Evolutionary conservation across 305 asterid genomes (phyloP).

Genomic region (Fraxinus nigra): DNA sequence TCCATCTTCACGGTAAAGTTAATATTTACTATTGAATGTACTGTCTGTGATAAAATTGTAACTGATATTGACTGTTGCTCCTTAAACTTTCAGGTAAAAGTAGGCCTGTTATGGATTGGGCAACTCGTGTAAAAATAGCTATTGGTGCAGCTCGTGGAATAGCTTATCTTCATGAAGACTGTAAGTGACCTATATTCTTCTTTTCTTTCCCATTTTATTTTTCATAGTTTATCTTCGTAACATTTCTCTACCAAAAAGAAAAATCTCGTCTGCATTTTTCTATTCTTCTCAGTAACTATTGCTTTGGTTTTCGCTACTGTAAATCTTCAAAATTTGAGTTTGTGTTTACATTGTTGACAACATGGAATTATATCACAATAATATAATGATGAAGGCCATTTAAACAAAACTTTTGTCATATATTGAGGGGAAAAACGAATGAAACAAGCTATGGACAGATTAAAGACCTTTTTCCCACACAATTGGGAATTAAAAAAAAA

Average conservation of each 20-base stretch:
- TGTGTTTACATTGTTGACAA: not conserved
- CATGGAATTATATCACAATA: not conserved
- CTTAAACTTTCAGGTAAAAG: conserved; percentile 30
- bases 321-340: not conserved
- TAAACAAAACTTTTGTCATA: not conserved
- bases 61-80: conserved; percentile 2
- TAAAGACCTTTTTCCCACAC: not conserved
- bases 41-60: not conserved
- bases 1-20: conserved; percentile 51
- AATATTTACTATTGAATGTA: not conserved
- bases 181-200: conserved; percentile 26
- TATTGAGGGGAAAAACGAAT: not conserved
- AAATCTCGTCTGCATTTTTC: not conserved
- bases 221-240: not conserved
- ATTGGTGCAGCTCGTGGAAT: conserved; percentile 58
- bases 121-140: conserved; percentile 43
- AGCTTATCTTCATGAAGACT: conserved; percentile 59
- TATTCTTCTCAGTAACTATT: not conserved
- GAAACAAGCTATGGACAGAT: not conserved
- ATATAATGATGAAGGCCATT: not conserved
- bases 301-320: not conserved
- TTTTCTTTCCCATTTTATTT: not conserved
- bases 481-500: not conserved
- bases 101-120: conserved; percentile 43
- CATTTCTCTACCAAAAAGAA: not conserved